Conservation (phyloP, 1,284 basidiomycete genomes). For the Moniliella sp. region DNA sequence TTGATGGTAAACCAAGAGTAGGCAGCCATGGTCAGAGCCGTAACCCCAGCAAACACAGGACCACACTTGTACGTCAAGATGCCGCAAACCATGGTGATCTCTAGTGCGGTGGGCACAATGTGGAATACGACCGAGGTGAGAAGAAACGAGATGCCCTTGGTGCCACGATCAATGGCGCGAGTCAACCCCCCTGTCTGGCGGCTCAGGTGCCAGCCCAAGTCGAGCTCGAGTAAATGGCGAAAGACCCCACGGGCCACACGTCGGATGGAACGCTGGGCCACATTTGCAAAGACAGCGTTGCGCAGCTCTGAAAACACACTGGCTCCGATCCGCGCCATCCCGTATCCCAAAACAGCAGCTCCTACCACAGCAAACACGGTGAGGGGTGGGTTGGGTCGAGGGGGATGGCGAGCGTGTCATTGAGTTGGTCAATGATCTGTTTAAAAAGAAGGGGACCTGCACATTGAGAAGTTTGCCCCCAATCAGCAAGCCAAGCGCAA, state of each 20-base stretch:
- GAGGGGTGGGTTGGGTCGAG: constrained; percentile 51
- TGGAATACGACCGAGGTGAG: constrained; percentile 82
- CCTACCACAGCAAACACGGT: constrained; percentile 81
- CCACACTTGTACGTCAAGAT: constrained; percentile 93
- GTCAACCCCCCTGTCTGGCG: constrained; percentile 87
- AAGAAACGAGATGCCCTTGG: constrained; percentile 89
- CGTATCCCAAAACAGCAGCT: constrained; percentile 64
- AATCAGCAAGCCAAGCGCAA: constrained; percentile 61
- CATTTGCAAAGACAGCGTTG: constrained; percentile 87
- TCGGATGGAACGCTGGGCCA: constrained; percentile 78
- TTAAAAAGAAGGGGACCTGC: constrained; percentile 95
- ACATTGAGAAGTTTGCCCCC: constrained; percentile 81
- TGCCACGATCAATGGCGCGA: constrained; percentile 83
- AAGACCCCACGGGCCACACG: constrained; percentile 83
- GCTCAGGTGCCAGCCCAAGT: constrained; percentile 75
- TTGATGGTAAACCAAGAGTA: constrained; percentile 50
- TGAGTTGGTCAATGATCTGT: constrained; percentile 64
- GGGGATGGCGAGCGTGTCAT: constrained; percentile 35
- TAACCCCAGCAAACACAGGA: constrained; percentile 82
- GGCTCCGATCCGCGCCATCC: constrained; percentile 66
- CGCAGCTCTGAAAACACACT: constrained; percentile 73
- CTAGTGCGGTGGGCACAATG: constrained; percentile 79
- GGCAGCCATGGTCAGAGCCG: constrained; percentile 51
- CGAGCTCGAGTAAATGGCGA: constrained; percentile 70
- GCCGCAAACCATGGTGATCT: constrained; percentile 88